These are phyloP conservation scores for Dioszegia hungarica DNA, from an alignment of 768 basidiomycete genomes.

Conservation along the genomic window DNA sequence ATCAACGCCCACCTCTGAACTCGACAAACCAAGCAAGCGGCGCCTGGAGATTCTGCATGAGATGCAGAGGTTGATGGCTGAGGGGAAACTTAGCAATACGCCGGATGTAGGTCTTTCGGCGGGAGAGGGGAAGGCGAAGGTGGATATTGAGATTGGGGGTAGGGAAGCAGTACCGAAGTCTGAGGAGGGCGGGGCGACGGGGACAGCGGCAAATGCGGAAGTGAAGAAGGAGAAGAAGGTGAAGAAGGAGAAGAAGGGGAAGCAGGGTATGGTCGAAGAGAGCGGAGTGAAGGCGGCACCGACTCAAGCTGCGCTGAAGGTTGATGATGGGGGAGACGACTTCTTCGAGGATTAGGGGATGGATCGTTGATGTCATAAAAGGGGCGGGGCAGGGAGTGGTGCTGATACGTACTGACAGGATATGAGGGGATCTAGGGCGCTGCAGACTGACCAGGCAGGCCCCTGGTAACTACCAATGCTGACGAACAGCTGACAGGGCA, in stretches of 20 bases:
- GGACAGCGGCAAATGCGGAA: neutral
- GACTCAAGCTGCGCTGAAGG: neutral
- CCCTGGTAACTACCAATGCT: too few relatives aligned
- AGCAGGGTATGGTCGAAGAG: neutral
- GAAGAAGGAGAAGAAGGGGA: constrained; percentile 12
- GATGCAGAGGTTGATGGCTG: constrained; percentile 24
- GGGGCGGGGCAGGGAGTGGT: too few relatives aligned
- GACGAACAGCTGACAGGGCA: too few relatives aligned
- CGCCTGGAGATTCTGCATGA: constrained; percentile 30
- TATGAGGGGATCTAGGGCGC: too few relatives aligned
- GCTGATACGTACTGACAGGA: too few relatives aligned
- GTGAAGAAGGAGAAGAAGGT: neutral
- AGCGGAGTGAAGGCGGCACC: neutral
- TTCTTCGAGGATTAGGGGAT: constrained; percentile 29
- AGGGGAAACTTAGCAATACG: constrained; percentile 15
- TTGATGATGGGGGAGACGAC: constrained; percentile 26
- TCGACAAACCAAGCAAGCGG: constrained; percentile 14
- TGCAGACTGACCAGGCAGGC: too few relatives aligned
- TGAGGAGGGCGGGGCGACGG: constrained; percentile 5
- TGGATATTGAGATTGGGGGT: neutral
- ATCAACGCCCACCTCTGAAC: neutral
- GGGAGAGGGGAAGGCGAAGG: constrained; percentile 2
- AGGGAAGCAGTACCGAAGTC: constrained; percentile 12
- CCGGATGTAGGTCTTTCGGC: constrained; percentile 21
- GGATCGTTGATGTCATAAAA: too few relatives aligned